Conservation (phyloP, 2,329 filamentous ascomycete species). For the Didymella exigua region DNA sequence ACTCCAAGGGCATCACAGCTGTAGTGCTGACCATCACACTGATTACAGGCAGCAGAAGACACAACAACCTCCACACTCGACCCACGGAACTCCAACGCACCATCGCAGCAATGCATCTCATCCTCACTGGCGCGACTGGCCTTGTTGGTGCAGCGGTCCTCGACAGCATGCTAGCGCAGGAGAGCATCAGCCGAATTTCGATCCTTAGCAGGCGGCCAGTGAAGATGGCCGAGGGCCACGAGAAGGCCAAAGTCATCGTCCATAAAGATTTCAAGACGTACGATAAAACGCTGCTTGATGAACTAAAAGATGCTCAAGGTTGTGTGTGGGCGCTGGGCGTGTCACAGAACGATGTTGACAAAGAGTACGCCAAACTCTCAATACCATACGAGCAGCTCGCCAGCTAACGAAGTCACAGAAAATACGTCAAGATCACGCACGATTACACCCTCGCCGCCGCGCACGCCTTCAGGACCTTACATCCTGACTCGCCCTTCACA, state of each 20-base stretch:
- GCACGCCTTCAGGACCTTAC: conserved; percentile 61
- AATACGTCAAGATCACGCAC: conserved; percentile 72
- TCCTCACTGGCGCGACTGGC: conserved; percentile 54
- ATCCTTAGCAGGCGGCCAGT: conserved; percentile 71
- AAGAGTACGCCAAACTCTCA: conserved; percentile 50
- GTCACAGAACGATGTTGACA: conserved; percentile 63
- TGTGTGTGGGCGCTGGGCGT: conserved; percentile 78
- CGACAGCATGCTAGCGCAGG: conserved; percentile 43
- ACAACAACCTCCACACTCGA: not conserved
- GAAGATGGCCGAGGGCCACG: conserved; percentile 64
- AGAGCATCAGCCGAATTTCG: conserved; percentile 67
- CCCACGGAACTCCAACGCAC: too few species aligned
- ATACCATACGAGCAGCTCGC: not conserved
- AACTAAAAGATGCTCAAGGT: conserved; percentile 68
- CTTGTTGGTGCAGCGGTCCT: conserved; percentile 50
- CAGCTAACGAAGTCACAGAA: conserved; percentile 40
- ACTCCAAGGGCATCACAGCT: not conserved
- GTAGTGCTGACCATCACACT: conserved; percentile 9
- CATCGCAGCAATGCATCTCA: conserved; percentile 48
- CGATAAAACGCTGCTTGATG: conserved; percentile 60
- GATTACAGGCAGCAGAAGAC: not conserved
- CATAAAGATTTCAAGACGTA: conserved; percentile 71
- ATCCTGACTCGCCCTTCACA: conserved; percentile 61
- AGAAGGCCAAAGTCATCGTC: conserved; percentile 67
- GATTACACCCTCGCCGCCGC: conserved; percentile 70